These are phyloP conservation scores for Lentinula sp. DNA, from an alignment of 768 basidiomycete genomes.

Conservation along the genomic window DNA sequence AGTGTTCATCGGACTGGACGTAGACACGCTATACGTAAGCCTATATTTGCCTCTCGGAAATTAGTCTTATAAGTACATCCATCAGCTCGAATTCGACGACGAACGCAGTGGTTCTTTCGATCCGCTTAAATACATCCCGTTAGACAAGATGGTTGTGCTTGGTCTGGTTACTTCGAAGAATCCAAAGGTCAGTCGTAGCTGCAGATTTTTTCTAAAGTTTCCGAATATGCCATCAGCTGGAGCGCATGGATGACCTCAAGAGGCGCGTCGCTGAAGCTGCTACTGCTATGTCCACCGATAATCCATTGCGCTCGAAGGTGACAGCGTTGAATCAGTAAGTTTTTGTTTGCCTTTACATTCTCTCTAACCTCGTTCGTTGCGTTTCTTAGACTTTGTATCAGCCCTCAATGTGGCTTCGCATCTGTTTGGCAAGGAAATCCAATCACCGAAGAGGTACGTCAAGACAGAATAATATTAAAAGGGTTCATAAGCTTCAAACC, in stretches of 20 bases:
- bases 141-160: constrained; percentile 39
- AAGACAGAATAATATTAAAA: background rate
- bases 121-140: constrained; percentile 48
- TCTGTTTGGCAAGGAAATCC: constrained; percentile 54
- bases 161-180: constrained; percentile 46
- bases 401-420: constrained; percentile 63
- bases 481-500: background rate
- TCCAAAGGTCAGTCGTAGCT: constrained; percentile 26
- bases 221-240: constrained; percentile 32
- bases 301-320: constrained; percentile 36
- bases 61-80: constrained; percentile 10
- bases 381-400: constrained; percentile 41
- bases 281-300: constrained; percentile 37
- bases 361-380: background rate
- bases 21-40: constrained; percentile 48
- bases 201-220: background rate
- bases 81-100: constrained; percentile 60
- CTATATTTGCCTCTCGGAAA: background rate
- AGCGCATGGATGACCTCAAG: constrained; percentile 42
- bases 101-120: constrained; percentile 54
- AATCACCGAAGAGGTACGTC: constrained; percentile 35
- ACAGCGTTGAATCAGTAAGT: constrained; percentile 48
- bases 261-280: constrained; percentile 49
- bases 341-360: background rate
- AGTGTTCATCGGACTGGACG: constrained; percentile 53